phyloP scores from a whole-genome alignment of 371 early-diverging fungal genomes.

The Saksenaea oblongispora region DNA sequence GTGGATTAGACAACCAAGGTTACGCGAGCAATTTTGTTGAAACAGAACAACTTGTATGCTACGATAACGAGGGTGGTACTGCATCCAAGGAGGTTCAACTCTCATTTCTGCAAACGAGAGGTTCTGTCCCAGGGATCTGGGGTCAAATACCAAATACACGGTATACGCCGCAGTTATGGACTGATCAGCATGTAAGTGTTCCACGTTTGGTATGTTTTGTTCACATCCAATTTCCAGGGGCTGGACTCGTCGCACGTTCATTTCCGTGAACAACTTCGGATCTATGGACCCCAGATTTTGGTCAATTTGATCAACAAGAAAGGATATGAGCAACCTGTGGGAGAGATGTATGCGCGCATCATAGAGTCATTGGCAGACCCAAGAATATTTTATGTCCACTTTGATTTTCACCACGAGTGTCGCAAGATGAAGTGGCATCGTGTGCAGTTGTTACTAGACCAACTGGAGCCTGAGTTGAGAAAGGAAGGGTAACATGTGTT shows the following conservation, averaged over 20 bases:
- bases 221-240: conserved; percentile 12
- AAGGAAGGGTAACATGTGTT: conserved; percentile 58
- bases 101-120: conserved; percentile 92
- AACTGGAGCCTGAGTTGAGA: conserved; percentile 62
- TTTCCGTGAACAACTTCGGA: conserved; percentile 62
- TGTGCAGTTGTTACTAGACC: conserved; percentile 73
- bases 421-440: conserved; percentile 85
- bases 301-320: conserved; percentile 91
- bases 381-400: conserved; percentile 75
- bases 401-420: conserved; percentile 97
- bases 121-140: conserved; percentile 98
- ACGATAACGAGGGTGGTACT: conserved; percentile 29
- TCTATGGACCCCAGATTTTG: conserved; percentile 78
- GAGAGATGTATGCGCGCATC: conserved; percentile 65
- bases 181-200: conserved; percentile 27
- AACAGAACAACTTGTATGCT: conserved; percentile 90
- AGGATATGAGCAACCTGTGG: conserved; percentile 84
- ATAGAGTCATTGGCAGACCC: conserved; percentile 53
- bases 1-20: conserved; percentile 93
- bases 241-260: conserved; percentile 62
- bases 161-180: conserved; percentile 85
- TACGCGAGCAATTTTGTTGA: conserved; percentile 98
- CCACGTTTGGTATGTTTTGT: background rate
- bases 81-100: conserved; percentile 26
- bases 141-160: conserved; percentile 85